These are phyloP conservation scores for Syzygium jambos DNA, from an alignment of 345 rosid species.

Conservation along the genomic window DNA sequence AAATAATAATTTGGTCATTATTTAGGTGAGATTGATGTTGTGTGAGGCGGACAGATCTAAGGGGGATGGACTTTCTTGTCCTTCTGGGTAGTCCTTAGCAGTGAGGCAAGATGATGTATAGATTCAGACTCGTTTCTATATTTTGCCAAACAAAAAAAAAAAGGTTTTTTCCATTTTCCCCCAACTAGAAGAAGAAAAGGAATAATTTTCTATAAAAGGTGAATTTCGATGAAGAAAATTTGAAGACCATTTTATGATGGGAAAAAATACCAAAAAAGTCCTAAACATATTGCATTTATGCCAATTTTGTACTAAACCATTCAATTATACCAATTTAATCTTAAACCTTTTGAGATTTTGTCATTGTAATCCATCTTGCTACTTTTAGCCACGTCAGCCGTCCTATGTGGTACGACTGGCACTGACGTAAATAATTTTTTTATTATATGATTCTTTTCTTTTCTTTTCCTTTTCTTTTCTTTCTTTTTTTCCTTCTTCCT, in stretches of 20 bases:
- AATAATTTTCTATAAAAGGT: not conserved
- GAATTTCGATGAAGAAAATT: not conserved
- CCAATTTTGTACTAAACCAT: too few species aligned
- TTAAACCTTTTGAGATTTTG: too few species aligned
- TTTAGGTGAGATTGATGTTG: not conserved
- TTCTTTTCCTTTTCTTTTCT: too few species aligned
- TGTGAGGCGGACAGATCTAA: not conserved
- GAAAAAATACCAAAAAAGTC: too few species aligned
- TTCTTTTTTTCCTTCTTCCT: too few species aligned
- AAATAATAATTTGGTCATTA: not conserved
- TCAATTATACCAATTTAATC: too few species aligned
- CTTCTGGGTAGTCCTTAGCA: not conserved
- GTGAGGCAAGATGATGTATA: not conserved
- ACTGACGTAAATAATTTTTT: too few species aligned
- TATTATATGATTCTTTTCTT: too few species aligned
- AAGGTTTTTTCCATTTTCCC: not conserved
- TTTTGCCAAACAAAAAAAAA: not conserved
- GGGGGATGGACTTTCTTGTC: not conserved
- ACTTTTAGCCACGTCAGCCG: too few species aligned
- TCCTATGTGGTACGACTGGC: too few species aligned
- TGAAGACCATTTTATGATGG: not conserved
- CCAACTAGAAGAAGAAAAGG: not conserved
- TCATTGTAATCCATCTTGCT: too few species aligned
- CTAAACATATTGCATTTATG: too few species aligned
- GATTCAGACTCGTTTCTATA: not conserved